These are phyloP conservation scores for Mycosphaerella sp. DNA, from an alignment of 2,329 filamentous ascomycete genomes.

Conservation along the genomic window DNA sequence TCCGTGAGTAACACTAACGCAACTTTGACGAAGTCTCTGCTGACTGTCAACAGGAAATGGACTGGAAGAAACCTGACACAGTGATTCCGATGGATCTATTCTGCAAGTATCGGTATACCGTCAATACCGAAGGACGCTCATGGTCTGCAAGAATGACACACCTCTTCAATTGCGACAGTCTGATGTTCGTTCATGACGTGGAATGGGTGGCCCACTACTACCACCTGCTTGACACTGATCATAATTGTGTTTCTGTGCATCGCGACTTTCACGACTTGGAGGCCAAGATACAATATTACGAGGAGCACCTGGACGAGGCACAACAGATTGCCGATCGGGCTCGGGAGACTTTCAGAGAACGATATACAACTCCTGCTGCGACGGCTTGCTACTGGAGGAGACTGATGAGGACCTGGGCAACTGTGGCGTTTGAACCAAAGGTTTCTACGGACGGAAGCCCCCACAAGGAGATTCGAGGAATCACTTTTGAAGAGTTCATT, in stretches of 20 bases:
- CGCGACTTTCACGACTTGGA: conserved; percentile 25
- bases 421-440: neutral
- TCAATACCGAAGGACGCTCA: conserved; percentile 29
- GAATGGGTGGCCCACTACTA: conserved; percentile 29
- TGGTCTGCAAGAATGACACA: conserved; percentile 30
- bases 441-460: conserved; percentile 20
- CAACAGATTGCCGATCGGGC: conserved; percentile 22
- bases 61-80: conserved; percentile 21
- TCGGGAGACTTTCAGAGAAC: conserved; percentile 20
- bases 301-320: conserved; percentile 19
- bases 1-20: conserved; percentile 14
- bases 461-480: conserved; percentile 18
- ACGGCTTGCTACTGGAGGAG: conserved; percentile 30
- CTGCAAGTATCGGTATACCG: conserved; percentile 26
- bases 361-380: conserved; percentile 27
- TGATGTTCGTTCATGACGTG: conserved; percentile 26
- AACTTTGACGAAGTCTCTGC: neutral
- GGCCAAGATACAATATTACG: conserved; percentile 23
- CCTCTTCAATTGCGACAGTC: conserved; percentile 27
- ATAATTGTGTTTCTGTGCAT: conserved; percentile 25
- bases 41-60: conserved; percentile 20
- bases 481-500: conserved; percentile 25
- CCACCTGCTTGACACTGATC: conserved; percentile 23
- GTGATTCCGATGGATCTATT: conserved; percentile 26
- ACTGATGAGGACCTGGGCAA: conserved; percentile 4